These are phyloP conservation scores for Rhododendron griersonianum DNA, from an alignment of 148 eudicot species.

Conservation along the genomic window DNA sequence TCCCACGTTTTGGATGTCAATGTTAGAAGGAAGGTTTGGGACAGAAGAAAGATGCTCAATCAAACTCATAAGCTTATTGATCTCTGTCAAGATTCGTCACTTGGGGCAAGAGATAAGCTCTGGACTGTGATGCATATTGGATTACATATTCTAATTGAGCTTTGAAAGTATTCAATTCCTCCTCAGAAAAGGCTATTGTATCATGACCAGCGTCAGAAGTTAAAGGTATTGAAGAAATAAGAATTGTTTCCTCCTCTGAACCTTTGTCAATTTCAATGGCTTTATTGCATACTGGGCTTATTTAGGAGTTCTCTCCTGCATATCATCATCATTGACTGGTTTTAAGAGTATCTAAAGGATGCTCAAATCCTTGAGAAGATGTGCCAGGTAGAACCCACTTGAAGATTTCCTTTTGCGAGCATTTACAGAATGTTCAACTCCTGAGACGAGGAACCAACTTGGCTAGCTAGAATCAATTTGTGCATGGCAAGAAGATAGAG, in stretches of 20 bases:
- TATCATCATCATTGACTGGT: neutral
- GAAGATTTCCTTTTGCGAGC: neutral
- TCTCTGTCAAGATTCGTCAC: too few species aligned
- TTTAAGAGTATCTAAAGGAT: neutral
- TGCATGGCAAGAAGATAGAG: neutral
- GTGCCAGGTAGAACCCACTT: neutral
- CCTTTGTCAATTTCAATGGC: neutral
- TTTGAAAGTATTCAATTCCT: neutral
- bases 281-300: neutral
- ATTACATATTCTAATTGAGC: neutral
- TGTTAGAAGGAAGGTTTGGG: too few species aligned
- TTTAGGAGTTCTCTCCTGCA: neutral
- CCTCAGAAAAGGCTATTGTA: neutral
- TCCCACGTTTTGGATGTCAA: too few species aligned
- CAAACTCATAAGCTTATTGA: too few species aligned
- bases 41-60: too few species aligned
- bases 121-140: neutral
- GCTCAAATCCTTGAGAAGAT: neutral
- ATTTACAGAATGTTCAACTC: neutral
- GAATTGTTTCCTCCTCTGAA: neutral
- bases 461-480: neutral
- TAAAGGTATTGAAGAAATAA: neutral
- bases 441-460: neutral
- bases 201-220: neutral
- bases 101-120: neutral